Percentiles rank a stretch among this genome's conserved stretches.
These are phyloP conservation scores for Cronartium quercuum DNA, from an alignment of 1,284 basidiomycete genomes.

Conservation along the genomic window DNA sequence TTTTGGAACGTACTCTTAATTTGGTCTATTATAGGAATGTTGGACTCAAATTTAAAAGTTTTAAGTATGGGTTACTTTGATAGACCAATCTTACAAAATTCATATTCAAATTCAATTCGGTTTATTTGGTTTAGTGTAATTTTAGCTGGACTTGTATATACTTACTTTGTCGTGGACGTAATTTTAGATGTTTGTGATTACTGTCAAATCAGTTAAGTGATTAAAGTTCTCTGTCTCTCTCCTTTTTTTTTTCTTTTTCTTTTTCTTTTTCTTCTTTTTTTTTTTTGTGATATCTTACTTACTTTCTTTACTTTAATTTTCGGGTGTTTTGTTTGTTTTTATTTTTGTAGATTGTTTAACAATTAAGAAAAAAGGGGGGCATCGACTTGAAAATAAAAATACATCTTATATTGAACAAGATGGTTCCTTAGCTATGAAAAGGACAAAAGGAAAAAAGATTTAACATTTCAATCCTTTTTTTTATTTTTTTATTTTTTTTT, in stretches of 20 bases:
- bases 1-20: conserved; percentile 80
- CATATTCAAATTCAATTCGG: background rate
- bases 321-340: background rate
- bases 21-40: conserved; percentile 67
- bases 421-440: background rate
- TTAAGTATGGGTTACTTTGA: conserved; percentile 17
- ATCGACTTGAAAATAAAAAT: background rate
- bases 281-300: background rate
- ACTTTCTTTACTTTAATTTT: background rate
- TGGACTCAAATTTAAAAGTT: conserved; percentile 55
- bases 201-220: conserved; percentile 31
- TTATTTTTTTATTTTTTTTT: background rate
- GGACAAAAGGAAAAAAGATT: background rate
- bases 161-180: conserved; percentile 36
- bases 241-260: background rate
- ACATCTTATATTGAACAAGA: background rate
- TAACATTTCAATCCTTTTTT: background rate
- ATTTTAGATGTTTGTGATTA: conserved; percentile 38
- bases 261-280: background rate
- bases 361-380: background rate
- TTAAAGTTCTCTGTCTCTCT: no score
- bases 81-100: conserved; percentile 30
- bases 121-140: conserved; percentile 37
- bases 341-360: background rate
- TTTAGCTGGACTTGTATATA: conserved; percentile 12